Conservation (phyloP, 768 basidiomycete genomes). For the Neoboletus magnificus region DNA sequence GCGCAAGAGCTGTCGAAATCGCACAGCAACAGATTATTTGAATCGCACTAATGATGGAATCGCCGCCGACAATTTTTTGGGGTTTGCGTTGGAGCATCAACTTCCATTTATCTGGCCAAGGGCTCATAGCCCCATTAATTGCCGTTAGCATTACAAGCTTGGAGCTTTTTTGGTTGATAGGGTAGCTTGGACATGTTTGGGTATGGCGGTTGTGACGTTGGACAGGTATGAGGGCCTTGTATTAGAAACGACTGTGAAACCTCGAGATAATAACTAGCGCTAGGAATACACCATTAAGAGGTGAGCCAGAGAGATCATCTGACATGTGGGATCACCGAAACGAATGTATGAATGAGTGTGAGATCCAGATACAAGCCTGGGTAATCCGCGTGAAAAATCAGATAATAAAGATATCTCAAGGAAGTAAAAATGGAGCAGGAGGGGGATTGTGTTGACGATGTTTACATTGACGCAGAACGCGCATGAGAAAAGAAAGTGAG, state of each 20-base stretch:
- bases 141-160: neutral
- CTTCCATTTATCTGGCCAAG: too few relatives aligned
- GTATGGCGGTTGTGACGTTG: too few relatives aligned
- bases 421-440: neutral
- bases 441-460: neutral
- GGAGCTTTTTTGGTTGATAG: neutral
- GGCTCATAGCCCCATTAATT: neutral
- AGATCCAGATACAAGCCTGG: slow-evolving; percentile 3
- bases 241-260: too few relatives aligned
- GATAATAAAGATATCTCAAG: slow-evolving; percentile 4
- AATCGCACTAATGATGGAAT: neutral
- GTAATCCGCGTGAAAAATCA: slow-evolving; percentile 1
- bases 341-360: slow-evolving; percentile 13
- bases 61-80: neutral
- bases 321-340: slow-evolving; percentile 3
- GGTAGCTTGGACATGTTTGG: neutral
- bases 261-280: neutral
- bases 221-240: too few relatives aligned
- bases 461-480: slow-evolving; percentile 1
- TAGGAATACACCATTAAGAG: slow-evolving; percentile 5
- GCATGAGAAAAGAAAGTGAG: neutral
- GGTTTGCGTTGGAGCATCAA: too few relatives aligned
- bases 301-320: neutral
- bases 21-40: neutral
- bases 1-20: neutral